Evolutionary conservation across 2,329 filamentous ascomycete genomes (phyloP), one percentile per base, ranked within the genome.

Genomic region (Tolypocladium endophyticum): DNA sequence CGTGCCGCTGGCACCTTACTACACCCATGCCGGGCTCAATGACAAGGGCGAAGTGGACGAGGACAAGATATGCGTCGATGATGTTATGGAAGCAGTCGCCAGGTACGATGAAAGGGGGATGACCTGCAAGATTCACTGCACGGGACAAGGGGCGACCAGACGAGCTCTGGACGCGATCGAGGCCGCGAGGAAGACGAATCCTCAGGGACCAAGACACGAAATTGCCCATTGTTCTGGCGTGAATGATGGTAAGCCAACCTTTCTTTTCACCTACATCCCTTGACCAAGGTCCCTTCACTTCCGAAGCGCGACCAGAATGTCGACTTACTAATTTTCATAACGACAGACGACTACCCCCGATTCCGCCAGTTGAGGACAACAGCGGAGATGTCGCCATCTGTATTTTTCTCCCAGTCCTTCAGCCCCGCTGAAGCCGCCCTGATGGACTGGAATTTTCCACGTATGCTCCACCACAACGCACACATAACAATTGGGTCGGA

Each of bases 111-210:
- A 43, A 11, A 25, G 36, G n/a, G 57, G 57, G 8, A 58, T 58
- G 57, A 58, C 57, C 23, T 58, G 57, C 57, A 58, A 58, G 57
- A 58, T 58, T 35, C 57, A 58, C 25, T 54, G 57, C 20, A 58
- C 57, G 47, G 57, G 57, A 11, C 35, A 58, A 28, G 57, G 57
- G 18, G 57, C 57, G 3, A 58, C 57, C 9, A 35, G 57, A 7
- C 23, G 36, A 35, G 57, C 57, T 4, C 30, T 58, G 25, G 57
- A 58, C 45, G 57, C 47, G 25, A 58, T 55, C 18, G 55, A 57
- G n/a, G 39, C 39, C 28, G 55, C 55, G 20, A 45, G 39, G 9
- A 57, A 47, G 41, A 57, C 20, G 28, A 43, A 36, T 9, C 11
- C 28, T 16, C 25, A 33, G 2, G 55, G 55, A n/a, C 55, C 55